Percentiles rank a stretch among this genome's conserved stretches.
phyloP scores from a whole-genome alignment of 441 rosid species.

The Pelargonium citronellum region DNA sequence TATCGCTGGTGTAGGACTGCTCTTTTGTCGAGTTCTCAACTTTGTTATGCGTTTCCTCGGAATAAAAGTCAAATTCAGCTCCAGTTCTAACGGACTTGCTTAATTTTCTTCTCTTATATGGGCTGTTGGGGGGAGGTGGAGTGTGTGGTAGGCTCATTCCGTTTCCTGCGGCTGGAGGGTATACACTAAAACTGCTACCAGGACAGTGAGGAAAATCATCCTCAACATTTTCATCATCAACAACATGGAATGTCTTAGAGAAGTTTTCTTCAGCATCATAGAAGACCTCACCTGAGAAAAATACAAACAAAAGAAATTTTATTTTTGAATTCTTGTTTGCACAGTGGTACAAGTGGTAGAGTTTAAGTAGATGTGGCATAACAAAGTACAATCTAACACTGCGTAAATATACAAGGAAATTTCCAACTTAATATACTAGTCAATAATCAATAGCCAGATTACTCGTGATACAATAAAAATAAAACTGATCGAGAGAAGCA shows the following conservation, averaged over 20 bases:
- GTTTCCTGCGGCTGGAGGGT: conserved; percentile 25
- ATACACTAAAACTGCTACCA: conserved; percentile 36
- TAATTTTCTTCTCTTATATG: conserved; percentile 70
- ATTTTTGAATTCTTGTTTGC: neutral
- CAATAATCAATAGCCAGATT: neutral
- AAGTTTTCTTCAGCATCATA: conserved; percentile 68
- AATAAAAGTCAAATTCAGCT: conserved; percentile 51
- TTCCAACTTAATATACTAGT: neutral
- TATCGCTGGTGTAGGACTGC: conserved; percentile 33
- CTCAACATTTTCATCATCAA: conserved; percentile 35
- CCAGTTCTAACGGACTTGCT: conserved; percentile 33
- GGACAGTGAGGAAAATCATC: conserved; percentile 37
- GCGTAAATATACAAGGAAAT: neutral
- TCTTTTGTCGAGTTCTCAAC: conserved; percentile 28
- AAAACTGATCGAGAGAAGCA: conserved; percentile 1
- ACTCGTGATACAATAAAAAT: neutral
- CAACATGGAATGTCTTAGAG: conserved; percentile 21
- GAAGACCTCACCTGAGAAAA: conserved; percentile 62
- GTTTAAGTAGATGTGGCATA: neutral
- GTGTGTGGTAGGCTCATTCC: conserved; percentile 45
- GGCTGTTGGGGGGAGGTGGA: conserved; percentile 58
- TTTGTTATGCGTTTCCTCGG: conserved; percentile 49
- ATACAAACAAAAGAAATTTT: neutral
- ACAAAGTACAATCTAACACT: neutral
- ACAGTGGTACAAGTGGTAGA: too few species aligned